phyloP scores from a whole-genome alignment of 257 asterid genomes.

The Gentiana straminea region DNA sequence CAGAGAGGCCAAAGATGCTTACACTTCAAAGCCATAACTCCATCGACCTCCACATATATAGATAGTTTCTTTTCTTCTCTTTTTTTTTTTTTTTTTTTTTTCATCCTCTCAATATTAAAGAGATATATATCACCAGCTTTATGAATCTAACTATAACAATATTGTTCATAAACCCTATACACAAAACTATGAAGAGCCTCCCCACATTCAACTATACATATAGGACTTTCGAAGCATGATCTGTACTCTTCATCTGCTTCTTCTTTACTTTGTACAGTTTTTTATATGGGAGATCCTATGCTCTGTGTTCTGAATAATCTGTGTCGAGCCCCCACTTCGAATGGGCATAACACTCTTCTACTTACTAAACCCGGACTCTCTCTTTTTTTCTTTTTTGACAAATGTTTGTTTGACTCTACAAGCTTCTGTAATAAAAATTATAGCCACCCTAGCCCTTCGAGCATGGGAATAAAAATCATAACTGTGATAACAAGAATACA shows the following conservation, averaged over 20 bases:
- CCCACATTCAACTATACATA: background rate
- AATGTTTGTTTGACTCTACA: constrained; percentile 13
- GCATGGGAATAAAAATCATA: constrained; percentile 19
- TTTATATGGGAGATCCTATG: constrained; percentile 25
- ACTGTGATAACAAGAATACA: constrained; percentile 22
- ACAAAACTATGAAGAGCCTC: too few relatives aligned
- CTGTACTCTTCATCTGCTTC: constrained; percentile 13
- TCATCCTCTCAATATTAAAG: constrained; percentile 9
- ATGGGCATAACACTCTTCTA: constrained; percentile 62
- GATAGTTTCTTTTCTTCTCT: background rate
- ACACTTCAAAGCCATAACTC: constrained; percentile 22
- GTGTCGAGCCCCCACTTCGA: constrained; percentile 81
- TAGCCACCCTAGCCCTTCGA: constrained; percentile 25
- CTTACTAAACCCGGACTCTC: constrained; percentile 9
- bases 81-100: background rate
- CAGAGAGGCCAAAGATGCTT: constrained; percentile 22
- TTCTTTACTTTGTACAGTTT: constrained; percentile 48
- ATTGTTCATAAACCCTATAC: constrained; percentile 7
- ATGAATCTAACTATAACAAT: constrained; percentile 12
- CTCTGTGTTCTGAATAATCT: constrained; percentile 23
- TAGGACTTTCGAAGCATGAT: background rate
- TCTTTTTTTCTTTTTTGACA: constrained; percentile 2
- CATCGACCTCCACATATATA: constrained; percentile 21
- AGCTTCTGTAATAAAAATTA: constrained; percentile 13
- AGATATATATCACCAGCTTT: constrained; percentile 22